Evolutionary conservation across 139 green algal genomes (phyloP).

Genomic region (Bryopsis sp.): DNA sequence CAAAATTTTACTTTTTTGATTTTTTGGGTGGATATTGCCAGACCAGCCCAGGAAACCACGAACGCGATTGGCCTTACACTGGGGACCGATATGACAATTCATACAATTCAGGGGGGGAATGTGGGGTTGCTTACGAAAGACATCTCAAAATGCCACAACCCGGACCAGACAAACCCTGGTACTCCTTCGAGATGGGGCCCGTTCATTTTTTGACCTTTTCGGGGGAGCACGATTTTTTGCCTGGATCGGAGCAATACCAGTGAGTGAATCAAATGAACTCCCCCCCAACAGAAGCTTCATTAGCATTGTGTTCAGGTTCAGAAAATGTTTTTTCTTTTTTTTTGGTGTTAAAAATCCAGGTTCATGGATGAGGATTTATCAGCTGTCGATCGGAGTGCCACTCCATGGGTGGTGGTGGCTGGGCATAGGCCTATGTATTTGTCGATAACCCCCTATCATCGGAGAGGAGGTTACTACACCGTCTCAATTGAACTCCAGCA

Average conservation of each 20-base stretch:
- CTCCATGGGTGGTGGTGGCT: constrained; percentile 61
- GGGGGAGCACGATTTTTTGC: constrained; percentile 61
- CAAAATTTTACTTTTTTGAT: background rate
- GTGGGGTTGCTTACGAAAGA: constrained; percentile 47
- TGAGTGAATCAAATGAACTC: constrained; percentile 14
- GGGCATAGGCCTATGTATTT: constrained; percentile 63
- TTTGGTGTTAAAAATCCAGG: constrained; percentile 15
- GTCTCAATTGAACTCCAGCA: constrained; percentile 31
- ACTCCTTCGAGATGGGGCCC: constrained; percentile 65
- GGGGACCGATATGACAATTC: constrained; percentile 36
- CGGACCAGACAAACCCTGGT: constrained; percentile 36
- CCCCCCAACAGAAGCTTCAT: background rate
- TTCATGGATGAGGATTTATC: constrained; percentile 36
- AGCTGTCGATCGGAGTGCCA: constrained; percentile 37
- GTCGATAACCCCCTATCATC: constrained; percentile 22
- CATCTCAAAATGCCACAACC: constrained; percentile 42
- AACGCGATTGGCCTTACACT: constrained; percentile 57
- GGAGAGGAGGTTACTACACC: constrained; percentile 33
- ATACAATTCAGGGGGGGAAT: constrained; percentile 56
- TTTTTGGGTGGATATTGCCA: background rate
- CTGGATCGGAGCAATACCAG: constrained; percentile 30
- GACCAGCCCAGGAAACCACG: constrained; percentile 62
- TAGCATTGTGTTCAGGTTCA: background rate
- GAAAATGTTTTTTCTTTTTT: background rate
- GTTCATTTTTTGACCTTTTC: constrained; percentile 69